A percentile compares a stretch with the other conserved stretches of the same genome.
Conservation (phyloP, 805 yeast genomes). For the Maudiozyma bulderi region DNA sequence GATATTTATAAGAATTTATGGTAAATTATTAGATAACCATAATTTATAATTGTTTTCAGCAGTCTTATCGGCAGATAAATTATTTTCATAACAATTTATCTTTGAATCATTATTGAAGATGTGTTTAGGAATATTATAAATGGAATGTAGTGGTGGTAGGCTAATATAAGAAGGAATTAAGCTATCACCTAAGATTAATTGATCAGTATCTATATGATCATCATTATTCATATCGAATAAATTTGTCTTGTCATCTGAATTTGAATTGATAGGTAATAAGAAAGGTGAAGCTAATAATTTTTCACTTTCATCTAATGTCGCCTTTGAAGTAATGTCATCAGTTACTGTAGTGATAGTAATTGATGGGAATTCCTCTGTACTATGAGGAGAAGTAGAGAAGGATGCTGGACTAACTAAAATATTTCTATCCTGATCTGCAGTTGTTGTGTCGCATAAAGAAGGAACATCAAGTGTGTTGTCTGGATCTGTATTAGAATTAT, state of each 20-base stretch:
- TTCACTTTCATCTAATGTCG: conserved; percentile 10
- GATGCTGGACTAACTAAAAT: not conserved
- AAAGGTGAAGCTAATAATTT: conserved; percentile 18
- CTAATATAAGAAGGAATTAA: not conserved
- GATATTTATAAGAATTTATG: not conserved
- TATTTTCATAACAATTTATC: not conserved
- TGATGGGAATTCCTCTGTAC: not conserved
- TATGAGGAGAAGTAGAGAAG: not conserved
- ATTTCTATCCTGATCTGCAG: too few species aligned
- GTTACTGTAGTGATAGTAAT: conserved; percentile 2
- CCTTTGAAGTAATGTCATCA: conserved; percentile 1
- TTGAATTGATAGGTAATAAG: conserved; percentile 10
- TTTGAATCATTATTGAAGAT: not conserved
- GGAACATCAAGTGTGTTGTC: too few species aligned
- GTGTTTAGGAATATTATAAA: conserved; percentile 2
- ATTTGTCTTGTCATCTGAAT: not conserved
- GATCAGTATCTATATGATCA: not conserved
- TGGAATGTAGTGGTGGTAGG: not conserved
- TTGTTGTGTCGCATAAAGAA: too few species aligned
- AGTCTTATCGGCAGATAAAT: conserved; percentile 13
- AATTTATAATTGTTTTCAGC: conserved; percentile 26
- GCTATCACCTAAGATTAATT: not conserved
- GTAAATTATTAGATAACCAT: conserved; percentile 20
- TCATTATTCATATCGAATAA: not conserved
- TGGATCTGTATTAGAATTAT: not conserved